A percentile compares a stretch with the other conserved stretches of the same genome.
Evolutionary conservation across 2,329 filamentous ascomycete species (phyloP).

Genomic region (Alternaria novae-zelandiae): DNA sequence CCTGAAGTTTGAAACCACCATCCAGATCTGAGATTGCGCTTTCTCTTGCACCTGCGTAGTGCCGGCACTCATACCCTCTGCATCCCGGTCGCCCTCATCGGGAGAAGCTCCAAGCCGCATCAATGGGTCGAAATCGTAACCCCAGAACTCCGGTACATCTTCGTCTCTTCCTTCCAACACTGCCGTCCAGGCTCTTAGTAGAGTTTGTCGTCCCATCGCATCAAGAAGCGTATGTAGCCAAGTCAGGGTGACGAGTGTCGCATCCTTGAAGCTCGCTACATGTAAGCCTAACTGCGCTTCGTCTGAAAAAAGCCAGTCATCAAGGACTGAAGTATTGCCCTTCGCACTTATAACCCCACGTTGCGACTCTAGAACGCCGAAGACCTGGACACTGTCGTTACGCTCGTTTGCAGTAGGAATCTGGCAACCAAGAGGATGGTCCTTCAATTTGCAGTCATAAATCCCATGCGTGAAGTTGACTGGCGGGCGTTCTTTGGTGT

Average conservation of each 20-base stretch:
- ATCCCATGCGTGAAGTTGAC: constrained; percentile 50
- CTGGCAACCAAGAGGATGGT: constrained; percentile 51
- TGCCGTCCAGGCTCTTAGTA: constrained; percentile 29
- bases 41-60: neutral
- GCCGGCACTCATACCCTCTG: neutral
- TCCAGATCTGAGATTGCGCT: neutral
- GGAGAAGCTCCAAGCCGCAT: constrained; percentile 11
- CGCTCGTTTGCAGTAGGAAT: constrained; percentile 42
- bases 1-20: neutral
- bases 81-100: constrained; percentile 19
- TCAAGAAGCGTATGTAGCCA: constrained; percentile 34
- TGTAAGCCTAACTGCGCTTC: constrained; percentile 23
- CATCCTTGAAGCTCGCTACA: constrained; percentile 28
- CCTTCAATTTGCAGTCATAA: constrained; percentile 47
- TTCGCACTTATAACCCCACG: constrained; percentile 5
- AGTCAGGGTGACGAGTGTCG: constrained; percentile 29
- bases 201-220: constrained; percentile 18
- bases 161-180: constrained; percentile 30
- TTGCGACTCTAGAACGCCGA: neutral
- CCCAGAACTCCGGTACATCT: constrained; percentile 20
- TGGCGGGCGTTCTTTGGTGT: constrained; percentile 48
- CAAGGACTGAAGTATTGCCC: constrained; percentile 10
- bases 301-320: constrained; percentile 19
- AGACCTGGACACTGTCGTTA: constrained; percentile 6
- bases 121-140: constrained; percentile 28